Evolutionary conservation across 2,329 filamentous ascomycete species (phyloP), one percentile per base, ranked within the genome.

Genomic region (Xylariaceae sp.): DNA sequence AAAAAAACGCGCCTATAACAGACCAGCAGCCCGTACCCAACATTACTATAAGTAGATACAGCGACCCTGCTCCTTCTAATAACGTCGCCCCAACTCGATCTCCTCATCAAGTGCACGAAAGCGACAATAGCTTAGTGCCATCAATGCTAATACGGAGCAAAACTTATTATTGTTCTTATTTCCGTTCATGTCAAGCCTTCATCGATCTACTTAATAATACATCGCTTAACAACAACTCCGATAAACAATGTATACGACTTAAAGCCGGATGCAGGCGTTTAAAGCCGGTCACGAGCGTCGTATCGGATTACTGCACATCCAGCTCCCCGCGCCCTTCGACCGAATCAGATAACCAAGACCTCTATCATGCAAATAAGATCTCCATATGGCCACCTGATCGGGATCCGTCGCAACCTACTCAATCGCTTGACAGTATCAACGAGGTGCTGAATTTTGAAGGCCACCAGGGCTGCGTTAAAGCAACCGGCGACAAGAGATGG

Each of bases 161-260:
- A 48, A 83, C 79, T 11, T 77, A 78, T 41, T 67, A 83, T 42
- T 74, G 79, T 19, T 73, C 75, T 3, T 88, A 88, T 63, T 75
- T 80, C 46, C 65, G 73, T 12, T 70, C 74, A 2, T 77, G 76
- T 55, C 73, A 72, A 18, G 74, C 82, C 0, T 87, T 82, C 59
- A 48, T 87, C 5, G 84, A 88, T 57, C 64, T 88, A 0, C 77
- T 86, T 6, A 74, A 84, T 55, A 75, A 81, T 54, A 68, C 13
- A 5, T 14, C 75, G 3, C 45, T 65, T 2, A 71, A 68, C 50
- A 71, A 65, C 31, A 56, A 63, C 1, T 52, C 58, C 2, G 59
- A 66, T n/a, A 55, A 64, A 4, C 69, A 69, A 46, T 55, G 71
- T 16, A 67, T 82, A 12, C 74, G 77, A 5, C 68, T 88, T 4